A percentile compares a stretch with the other conserved stretches of the same genome.
Evolutionary conservation across 202 grass and related monocot genomes (phyloP).

Genomic region (Setaria viridis): DNA sequence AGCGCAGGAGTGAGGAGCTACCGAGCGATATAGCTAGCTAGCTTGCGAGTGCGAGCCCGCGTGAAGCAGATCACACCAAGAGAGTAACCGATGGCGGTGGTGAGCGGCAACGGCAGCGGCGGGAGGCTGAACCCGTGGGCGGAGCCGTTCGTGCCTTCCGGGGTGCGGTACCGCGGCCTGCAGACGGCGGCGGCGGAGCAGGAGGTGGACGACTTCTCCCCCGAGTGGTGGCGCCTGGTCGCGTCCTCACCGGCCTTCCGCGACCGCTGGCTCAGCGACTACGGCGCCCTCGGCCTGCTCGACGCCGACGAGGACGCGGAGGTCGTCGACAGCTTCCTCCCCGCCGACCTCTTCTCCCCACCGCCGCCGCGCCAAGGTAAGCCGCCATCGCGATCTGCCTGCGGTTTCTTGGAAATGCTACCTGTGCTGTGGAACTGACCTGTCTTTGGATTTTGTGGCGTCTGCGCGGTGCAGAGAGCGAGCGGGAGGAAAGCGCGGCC

Average conservation of each 20-base stretch:
- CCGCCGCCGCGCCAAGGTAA: slow-evolving; percentile 25
- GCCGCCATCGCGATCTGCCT: neutral
- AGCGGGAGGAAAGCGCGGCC: neutral
- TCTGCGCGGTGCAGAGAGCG: neutral
- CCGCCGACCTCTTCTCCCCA: slow-evolving; percentile 36
- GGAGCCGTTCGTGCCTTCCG: slow-evolving; percentile 59
- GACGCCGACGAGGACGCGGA: slow-evolving; percentile 7
- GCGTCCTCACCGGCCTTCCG: slow-evolving; percentile 51
- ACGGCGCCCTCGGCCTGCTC: slow-evolving; percentile 50
- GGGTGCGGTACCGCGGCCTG: slow-evolving; percentile 31
- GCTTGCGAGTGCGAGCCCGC: neutral
- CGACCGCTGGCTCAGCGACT: slow-evolving; percentile 58
- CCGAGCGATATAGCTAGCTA: no score
- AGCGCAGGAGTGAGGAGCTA: neutral
- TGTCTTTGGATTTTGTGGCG: neutral
- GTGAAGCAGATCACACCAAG: neutral
- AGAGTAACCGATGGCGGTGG: slow-evolving; percentile 35
- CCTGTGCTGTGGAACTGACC: neutral
- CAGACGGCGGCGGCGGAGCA: neutral
- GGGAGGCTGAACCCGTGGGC: slow-evolving; percentile 63
- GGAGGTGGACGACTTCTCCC: slow-evolving; percentile 62
- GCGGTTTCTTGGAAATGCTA: neutral
- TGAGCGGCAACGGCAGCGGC: slow-evolving; percentile 32
- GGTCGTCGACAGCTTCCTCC: slow-evolving; percentile 25
- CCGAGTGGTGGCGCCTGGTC: slow-evolving; percentile 64